A percentile compares a stretch with the other conserved stretches of the same genome.
These are phyloP conservation scores for Moricandia arvensis DNA, from an alignment of 345 rosid species.

Conservation along the genomic window DNA sequence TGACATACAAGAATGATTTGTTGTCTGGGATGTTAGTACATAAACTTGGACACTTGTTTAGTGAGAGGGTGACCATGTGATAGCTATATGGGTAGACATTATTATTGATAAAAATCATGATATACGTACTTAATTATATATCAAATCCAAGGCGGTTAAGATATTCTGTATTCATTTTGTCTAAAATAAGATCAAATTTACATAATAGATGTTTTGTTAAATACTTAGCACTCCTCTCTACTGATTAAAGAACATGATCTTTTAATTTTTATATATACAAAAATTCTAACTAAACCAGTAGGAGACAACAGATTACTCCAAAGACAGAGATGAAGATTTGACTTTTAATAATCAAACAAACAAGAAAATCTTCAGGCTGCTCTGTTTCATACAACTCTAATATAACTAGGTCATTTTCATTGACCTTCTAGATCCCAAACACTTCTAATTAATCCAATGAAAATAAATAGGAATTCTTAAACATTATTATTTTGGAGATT, in stretches of 20 bases:
- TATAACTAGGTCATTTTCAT: slow-evolving; percentile 7
- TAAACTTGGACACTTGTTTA: slow-evolving; percentile 15
- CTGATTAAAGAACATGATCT: slow-evolving; percentile 11
- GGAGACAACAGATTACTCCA: slow-evolving; percentile 11
- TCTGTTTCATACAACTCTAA: slow-evolving; percentile 12
- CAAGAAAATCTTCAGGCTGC: not conserved
- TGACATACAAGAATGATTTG: not conserved
- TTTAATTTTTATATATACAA: no score
- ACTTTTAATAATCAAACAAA: slow-evolving; percentile 15
- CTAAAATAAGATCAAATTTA: not conserved
- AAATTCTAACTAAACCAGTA: slow-evolving; percentile 5
- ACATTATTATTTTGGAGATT: slow-evolving; percentile 22
- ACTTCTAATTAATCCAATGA: slow-evolving; percentile 19
- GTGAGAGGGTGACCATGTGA: slow-evolving; percentile 19
- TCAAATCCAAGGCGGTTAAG: slow-evolving; percentile 31
- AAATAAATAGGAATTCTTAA: not conserved
- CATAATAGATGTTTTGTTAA: not conserved
- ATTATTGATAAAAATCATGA: slow-evolving; percentile 9
- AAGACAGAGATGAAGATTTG: slow-evolving; percentile 17
- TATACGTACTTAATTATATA: slow-evolving; percentile 12
- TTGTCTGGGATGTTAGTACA: slow-evolving; percentile 10
- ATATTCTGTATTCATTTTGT: slow-evolving; percentile 6
- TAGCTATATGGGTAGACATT: slow-evolving; percentile 4
- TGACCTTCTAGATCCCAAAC: slow-evolving; percentile 9
- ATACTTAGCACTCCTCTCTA: not conserved